These are phyloP conservation scores for Aotearoamyces nothofagi DNA, from an alignment of 2,329 filamentous ascomycete genomes.

Conservation along the genomic window DNA sequence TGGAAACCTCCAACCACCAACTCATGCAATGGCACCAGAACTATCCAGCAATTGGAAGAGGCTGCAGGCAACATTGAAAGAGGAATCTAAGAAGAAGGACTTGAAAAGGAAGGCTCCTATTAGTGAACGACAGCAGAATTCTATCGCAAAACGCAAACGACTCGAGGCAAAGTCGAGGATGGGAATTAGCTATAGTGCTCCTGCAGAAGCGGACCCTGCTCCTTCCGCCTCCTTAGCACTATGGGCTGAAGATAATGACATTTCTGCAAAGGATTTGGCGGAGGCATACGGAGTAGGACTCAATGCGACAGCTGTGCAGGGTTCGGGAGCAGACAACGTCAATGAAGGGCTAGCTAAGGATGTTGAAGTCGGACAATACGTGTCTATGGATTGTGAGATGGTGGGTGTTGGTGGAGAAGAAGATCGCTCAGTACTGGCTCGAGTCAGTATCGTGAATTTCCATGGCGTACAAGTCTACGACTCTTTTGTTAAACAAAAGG, in stretches of 20 bases:
- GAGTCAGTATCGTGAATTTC: constrained; percentile 85
- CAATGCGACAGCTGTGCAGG: constrained; percentile 31
- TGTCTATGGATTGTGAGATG: constrained; percentile 97
- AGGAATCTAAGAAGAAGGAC: constrained; percentile 22
- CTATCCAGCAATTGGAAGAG: constrained; percentile 67
- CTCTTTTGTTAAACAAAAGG: constrained; percentile 69
- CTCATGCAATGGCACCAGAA: constrained; percentile 20
- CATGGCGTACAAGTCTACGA: constrained; percentile 89
- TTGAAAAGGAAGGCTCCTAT: constrained; percentile 20
- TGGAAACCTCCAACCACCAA: no score
- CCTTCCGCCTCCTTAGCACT: constrained; percentile 39
- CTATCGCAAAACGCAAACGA: constrained; percentile 19
- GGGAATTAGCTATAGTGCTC: constrained; percentile 4
- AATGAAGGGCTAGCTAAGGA: constrained; percentile 48
- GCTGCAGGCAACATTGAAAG: constrained; percentile 44
- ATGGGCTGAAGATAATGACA: constrained; percentile 45
- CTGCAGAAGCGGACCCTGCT: constrained; percentile 41
- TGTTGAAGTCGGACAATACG: constrained; percentile 70
- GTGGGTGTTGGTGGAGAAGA: constrained; percentile 67
- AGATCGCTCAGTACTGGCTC: constrained; percentile 62
- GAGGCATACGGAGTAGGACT: constrained; percentile 44
- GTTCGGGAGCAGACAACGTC: constrained; percentile 31
- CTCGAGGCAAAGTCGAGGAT: constrained; percentile 11
- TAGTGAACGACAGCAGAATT: constrained; percentile 15
- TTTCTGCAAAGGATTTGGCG: constrained; percentile 42